Conservation (phyloP, 2,329 filamentous ascomycete species). For the Colletotrichum sp. region DNA sequence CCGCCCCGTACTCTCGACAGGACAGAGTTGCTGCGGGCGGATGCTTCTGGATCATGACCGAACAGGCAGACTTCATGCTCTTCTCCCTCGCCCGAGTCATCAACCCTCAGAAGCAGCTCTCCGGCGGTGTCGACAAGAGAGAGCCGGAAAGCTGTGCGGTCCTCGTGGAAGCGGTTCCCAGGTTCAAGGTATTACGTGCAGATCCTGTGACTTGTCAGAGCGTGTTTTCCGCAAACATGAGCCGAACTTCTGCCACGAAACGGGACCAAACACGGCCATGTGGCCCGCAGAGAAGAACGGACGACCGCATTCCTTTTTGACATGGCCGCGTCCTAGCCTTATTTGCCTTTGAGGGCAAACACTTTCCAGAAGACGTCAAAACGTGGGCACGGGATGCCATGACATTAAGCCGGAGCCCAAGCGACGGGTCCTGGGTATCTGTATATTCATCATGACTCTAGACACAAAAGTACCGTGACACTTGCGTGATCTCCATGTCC, state of each 20-base stretch:
- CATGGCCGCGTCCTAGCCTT: neutral
- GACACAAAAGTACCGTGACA: neutral
- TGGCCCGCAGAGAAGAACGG: neutral
- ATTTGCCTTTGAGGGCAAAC: neutral
- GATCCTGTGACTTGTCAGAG: constrained; percentile 5
- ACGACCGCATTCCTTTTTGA: neutral
- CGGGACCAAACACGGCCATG: neutral
- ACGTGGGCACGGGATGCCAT: neutral
- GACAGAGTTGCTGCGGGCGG: neutral
- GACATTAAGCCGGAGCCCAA: neutral
- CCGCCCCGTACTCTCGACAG: neutral
- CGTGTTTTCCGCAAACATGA: neutral
- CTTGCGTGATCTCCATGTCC: neutral
- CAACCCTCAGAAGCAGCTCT: neutral
- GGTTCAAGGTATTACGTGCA: constrained; percentile 2
- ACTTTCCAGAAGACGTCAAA: constrained; percentile 8
- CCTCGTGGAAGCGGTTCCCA: too few species aligned
- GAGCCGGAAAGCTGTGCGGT: neutral
- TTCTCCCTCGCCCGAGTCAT: neutral
- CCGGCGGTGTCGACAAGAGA: neutral
- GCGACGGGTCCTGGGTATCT: neutral
- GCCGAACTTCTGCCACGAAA: constrained; percentile 7
- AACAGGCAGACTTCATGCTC: neutral
- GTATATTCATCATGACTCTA: neutral
- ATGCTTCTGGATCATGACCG: neutral